These are phyloP conservation scores for Cymbopogon citratus DNA, from an alignment of 176 grass and related monocot species.

Conservation along the genomic window DNA sequence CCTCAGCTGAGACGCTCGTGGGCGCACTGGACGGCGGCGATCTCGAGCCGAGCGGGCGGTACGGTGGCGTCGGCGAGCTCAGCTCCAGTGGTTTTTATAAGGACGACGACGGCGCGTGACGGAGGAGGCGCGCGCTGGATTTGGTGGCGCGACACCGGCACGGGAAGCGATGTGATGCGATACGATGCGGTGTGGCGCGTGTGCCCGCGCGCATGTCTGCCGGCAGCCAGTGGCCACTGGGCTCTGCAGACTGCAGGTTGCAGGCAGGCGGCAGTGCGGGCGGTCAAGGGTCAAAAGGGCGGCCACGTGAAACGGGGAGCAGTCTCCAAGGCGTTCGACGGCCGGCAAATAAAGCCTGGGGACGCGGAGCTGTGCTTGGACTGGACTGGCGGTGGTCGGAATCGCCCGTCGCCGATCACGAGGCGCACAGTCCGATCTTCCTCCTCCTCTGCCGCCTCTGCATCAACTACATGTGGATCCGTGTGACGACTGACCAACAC, in stretches of 20 bases:
- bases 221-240: neutral
- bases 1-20: neutral
- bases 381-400: neutral
- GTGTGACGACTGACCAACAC: too few relatives aligned
- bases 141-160: neutral
- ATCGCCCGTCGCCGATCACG: conserved; percentile 58
- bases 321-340: conserved; percentile 51
- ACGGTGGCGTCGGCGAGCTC: neutral
- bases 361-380: neutral
- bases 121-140: neutral
- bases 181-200: neutral
- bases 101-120: neutral
- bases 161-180: neutral
- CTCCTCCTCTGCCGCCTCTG: neutral
- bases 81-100: conserved; percentile 13
- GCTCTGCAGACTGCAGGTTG: neutral
- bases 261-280: neutral
- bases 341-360: neutral
- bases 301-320: conserved; percentile 71
- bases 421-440: conserved; percentile 40
- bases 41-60: too few relatives aligned
- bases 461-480: too few relatives aligned
- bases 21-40: too few relatives aligned
- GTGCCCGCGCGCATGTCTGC: conserved; percentile 1
- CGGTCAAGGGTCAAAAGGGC: conserved; percentile 39